Evolutionary conservation across 495 filamentous ascomycete species (phyloP).

Genomic region (Pyrenopolyporus hunteri): DNA sequence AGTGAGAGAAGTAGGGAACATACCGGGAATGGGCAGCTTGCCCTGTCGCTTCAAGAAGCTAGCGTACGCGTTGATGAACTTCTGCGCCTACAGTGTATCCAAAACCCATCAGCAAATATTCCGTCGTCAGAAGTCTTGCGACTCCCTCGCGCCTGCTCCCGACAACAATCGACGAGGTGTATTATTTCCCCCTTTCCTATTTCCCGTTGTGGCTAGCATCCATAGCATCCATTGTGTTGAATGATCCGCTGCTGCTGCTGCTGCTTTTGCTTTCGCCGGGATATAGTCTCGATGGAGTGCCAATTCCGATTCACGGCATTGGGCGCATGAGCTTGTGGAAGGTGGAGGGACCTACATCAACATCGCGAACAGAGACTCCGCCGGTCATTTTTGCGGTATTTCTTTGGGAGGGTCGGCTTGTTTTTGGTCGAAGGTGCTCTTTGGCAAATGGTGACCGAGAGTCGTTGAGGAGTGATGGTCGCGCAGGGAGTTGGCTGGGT

Average conservation of each 20-base stretch:
- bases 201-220: not conserved
- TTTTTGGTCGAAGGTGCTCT: slow-evolving; percentile 2
- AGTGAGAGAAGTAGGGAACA: slow-evolving; percentile 33
- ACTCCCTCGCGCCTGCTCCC: slow-evolving; percentile 64
- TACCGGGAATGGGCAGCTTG: slow-evolving; percentile 96
- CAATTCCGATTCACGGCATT: slow-evolving; percentile 16
- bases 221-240: not conserved
- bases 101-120: slow-evolving; percentile 62
- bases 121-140: slow-evolving; percentile 65
- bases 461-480: slow-evolving; percentile 3
- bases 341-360: slow-evolving; percentile 60
- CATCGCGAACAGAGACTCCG: slow-evolving; percentile 81
- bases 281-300: not conserved
- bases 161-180: slow-evolving; percentile 15
- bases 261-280: not conserved
- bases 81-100: slow-evolving; percentile 67
- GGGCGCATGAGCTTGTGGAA: not conserved
- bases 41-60: slow-evolving; percentile 99
- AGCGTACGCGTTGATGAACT: slow-evolving; percentile 94
- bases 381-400: slow-evolving; percentile 74
- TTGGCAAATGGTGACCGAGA: not conserved
- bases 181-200: not conserved
- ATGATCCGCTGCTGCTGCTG: not conserved
- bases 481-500: slow-evolving; percentile 27
- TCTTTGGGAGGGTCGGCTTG: not conserved